These are phyloP conservation scores for Acer campestre DNA, from an alignment of 345 rosid species.

Conservation along the genomic window DNA sequence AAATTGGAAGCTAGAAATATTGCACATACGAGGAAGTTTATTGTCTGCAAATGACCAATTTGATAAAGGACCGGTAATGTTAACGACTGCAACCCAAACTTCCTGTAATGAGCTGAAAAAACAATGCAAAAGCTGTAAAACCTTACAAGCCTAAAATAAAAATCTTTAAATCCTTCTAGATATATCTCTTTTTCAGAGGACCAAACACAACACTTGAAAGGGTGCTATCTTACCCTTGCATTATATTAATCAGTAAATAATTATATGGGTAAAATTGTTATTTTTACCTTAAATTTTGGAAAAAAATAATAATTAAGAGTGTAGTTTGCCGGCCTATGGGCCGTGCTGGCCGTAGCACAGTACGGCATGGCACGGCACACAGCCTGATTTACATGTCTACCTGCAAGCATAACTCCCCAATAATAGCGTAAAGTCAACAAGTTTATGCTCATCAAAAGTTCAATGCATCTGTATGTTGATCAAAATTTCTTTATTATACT, in stretches of 20 bases:
- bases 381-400: neutral
- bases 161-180: neutral
- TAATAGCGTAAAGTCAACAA: neutral
- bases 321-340: neutral
- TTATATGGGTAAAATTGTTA: neutral
- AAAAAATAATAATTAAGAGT: too few species aligned
- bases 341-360: neutral
- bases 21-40: constrained; percentile 59
- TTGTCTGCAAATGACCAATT: constrained; percentile 92
- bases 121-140: constrained; percentile 7
- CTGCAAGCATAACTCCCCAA: neutral
- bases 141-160: neutral
- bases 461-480: neutral
- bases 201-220: neutral
- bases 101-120: constrained; percentile 76
- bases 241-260: too few species aligned
- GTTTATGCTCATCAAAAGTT: neutral
- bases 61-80: constrained; percentile 89
- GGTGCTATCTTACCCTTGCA: neutral
- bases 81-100: constrained; percentile 90
- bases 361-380: neutral
- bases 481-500: constrained; percentile 26
- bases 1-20: neutral
- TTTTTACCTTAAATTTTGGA: neutral
- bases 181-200: too few species aligned